Percentiles rank a stretch among this genome's conserved stretches.
Conservation (phyloP, 1,139 yeast species). For the Saccharomyces uvarum region DNA sequence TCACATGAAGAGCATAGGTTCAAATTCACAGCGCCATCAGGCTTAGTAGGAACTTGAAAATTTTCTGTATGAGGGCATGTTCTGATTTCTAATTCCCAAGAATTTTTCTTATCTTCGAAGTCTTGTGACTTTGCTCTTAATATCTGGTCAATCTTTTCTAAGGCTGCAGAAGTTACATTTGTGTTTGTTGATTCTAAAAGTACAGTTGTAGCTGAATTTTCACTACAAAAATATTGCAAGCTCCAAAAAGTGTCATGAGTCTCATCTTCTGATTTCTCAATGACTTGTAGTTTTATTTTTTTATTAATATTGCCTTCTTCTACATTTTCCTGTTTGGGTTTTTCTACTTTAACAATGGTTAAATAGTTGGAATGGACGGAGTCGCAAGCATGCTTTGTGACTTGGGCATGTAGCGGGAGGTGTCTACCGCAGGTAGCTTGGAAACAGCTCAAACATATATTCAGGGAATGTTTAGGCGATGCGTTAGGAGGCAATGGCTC, state of each 20-base stretch:
- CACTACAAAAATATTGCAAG: conserved; percentile 12
- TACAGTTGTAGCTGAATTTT: conserved; percentile 3
- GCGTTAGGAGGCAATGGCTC: conserved; percentile 1
- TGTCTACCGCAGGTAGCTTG: conserved; percentile 29
- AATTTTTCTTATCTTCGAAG: conserved; percentile 63
- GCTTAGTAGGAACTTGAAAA: conserved; percentile 36
- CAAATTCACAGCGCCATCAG: conserved; percentile 28
- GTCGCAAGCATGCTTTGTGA: conserved; percentile 14
- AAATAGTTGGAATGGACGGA: conserved; percentile 19
- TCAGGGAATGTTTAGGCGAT: conserved; percentile 17
- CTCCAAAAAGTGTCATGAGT: conserved; percentile 43
- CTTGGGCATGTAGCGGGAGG: conserved; percentile 20
- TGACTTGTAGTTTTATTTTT: conserved; percentile 66
- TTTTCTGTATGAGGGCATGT: conserved; percentile 70
- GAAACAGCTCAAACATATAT: conserved; percentile 28
- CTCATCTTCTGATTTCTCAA: conserved; percentile 63
- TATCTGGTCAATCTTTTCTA: conserved; percentile 41
- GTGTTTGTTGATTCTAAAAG: conserved; percentile 7
- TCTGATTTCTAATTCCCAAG: conserved; percentile 84
- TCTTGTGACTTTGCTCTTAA: conserved; percentile 58
- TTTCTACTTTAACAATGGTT: conserved; percentile 20
- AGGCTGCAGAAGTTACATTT: conserved; percentile 11
- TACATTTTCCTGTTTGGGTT: conserved; percentile 11
- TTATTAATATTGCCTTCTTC: conserved; percentile 35
- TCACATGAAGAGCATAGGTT: conserved; percentile 58